These are phyloP conservation scores for Colletotrichum acutatum DNA, from an alignment of 2,329 filamentous ascomycete genomes.

Conservation along the genomic window DNA sequence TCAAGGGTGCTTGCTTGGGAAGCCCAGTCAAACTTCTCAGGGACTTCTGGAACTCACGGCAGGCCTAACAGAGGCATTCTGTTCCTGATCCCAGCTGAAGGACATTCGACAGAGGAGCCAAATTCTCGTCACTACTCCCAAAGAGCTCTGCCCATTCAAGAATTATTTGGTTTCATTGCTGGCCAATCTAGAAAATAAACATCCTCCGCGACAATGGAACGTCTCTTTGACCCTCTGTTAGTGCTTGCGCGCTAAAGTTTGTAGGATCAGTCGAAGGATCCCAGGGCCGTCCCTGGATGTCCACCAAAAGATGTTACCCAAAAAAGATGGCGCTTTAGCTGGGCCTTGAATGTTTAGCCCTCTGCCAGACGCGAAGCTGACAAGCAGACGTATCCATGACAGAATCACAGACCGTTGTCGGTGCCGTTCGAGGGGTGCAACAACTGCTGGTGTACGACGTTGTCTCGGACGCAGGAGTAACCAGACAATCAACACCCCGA, in stretches of 20 bases:
- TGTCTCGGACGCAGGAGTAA: background rate
- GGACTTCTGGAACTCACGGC: background rate
- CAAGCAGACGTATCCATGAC: conserved; percentile 16
- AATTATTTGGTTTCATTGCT: background rate
- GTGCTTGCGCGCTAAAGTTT: background rate
- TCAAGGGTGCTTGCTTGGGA: background rate
- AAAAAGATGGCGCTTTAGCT: background rate
- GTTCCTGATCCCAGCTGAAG: background rate
- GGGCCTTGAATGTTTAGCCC: background rate
- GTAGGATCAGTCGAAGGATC: background rate
- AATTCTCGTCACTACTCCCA: background rate
- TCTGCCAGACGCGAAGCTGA: background rate
- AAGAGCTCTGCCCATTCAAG: background rate
- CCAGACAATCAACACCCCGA: conserved; percentile 1
- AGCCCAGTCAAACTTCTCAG: background rate
- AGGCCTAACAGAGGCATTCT: background rate
- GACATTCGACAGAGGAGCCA: background rate
- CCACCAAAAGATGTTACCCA: background rate
- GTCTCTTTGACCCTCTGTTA: background rate
- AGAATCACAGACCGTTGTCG: background rate
- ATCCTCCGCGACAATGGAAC: background rate
- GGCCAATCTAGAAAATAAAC: background rate
- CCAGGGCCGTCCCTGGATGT: conserved; percentile 13
- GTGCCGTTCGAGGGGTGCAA: background rate
- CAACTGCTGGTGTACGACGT: conserved; percentile 12